Conservation (phyloP, 805 yeast species). For the Cyberlindnera euphorbiae region DNA sequence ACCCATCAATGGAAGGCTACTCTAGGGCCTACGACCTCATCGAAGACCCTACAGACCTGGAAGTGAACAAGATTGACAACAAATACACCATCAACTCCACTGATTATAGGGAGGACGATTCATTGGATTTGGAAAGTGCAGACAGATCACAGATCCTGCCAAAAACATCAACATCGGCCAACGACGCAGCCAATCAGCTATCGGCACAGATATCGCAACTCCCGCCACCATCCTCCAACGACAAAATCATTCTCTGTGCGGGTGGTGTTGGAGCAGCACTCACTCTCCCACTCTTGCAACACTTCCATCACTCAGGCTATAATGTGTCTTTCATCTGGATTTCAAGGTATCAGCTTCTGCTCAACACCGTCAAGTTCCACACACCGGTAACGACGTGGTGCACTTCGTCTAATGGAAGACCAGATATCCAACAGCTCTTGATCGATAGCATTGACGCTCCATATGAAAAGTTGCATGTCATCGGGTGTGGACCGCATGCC, state of each 20-base stretch:
- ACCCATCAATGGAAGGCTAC: too few relatives aligned
- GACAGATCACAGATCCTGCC: not conserved
- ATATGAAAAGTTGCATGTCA: slow-evolving; percentile 10
- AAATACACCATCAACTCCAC: not conserved
- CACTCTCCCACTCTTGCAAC: slow-evolving; percentile 13
- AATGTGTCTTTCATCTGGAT: slow-evolving; percentile 24
- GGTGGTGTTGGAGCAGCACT: slow-evolving; percentile 22
- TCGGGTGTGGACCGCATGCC: slow-evolving; percentile 25
- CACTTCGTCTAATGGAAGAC: slow-evolving; percentile 18
- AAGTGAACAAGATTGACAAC: not conserved
- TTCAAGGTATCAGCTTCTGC: slow-evolving; percentile 10
- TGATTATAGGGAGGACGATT: too few relatives aligned
- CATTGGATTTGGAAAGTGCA: too few relatives aligned
- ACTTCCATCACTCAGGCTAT: slow-evolving; percentile 4
- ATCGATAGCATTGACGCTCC: slow-evolving; percentile 7
- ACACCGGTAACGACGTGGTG: slow-evolving; percentile 14
- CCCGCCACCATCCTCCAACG: not conserved
- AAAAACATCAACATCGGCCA: not conserved
- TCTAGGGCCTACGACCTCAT: slow-evolving; percentile 6
- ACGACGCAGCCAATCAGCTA: too few relatives aligned
- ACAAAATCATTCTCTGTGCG: slow-evolving; percentile 18
- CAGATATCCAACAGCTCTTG: slow-evolving; percentile 15
- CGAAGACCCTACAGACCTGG: not conserved
- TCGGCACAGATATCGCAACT: too few relatives aligned
- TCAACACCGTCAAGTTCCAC: slow-evolving; percentile 3